These are phyloP conservation scores for Santalum album DNA, from an alignment of 164 flowering plant genomes.

Conservation along the genomic window DNA sequence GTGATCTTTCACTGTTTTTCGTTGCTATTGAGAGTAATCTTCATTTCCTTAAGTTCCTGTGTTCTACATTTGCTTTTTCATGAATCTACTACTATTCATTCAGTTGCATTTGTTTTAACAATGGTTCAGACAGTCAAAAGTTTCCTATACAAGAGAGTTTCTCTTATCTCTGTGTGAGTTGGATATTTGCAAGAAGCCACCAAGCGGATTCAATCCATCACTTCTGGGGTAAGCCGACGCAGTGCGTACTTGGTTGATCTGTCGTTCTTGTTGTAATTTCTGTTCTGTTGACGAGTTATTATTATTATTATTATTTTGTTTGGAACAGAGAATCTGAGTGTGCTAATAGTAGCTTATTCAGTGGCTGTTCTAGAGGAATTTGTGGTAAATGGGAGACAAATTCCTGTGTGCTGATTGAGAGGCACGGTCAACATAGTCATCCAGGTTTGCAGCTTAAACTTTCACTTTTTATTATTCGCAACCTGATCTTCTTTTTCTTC, in stretches of 20 bases:
- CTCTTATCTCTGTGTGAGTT: conserved; percentile 10
- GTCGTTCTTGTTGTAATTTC: background rate
- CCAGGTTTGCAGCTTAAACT: conserved; percentile 8
- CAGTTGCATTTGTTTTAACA: conserved; percentile 6
- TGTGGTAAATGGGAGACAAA: background rate
- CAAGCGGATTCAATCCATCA: conserved; percentile 8
- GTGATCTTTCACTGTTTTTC: background rate
- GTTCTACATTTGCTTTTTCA: background rate
- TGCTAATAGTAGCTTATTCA: background rate
- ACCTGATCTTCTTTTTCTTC: too few species aligned
- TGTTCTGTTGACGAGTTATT: too few species aligned
- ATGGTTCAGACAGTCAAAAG: conserved; percentile 6
- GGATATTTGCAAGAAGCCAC: conserved; percentile 8
- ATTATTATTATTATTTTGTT: background rate
- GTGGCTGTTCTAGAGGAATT: background rate
- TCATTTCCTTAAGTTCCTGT: background rate
- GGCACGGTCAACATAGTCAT: background rate
- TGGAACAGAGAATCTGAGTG: conserved; percentile 10
- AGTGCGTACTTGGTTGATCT: background rate
- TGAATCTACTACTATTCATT: too few species aligned
- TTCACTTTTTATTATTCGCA: background rate
- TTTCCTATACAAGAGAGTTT: conserved; percentile 11
- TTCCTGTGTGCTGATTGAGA: background rate
- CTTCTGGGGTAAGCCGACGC: conserved; percentile 6
- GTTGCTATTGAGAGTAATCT: background rate